Conservation (phyloP, 2,329 filamentous ascomycete genomes). For the Fusarium tanahbumbuense region DNA sequence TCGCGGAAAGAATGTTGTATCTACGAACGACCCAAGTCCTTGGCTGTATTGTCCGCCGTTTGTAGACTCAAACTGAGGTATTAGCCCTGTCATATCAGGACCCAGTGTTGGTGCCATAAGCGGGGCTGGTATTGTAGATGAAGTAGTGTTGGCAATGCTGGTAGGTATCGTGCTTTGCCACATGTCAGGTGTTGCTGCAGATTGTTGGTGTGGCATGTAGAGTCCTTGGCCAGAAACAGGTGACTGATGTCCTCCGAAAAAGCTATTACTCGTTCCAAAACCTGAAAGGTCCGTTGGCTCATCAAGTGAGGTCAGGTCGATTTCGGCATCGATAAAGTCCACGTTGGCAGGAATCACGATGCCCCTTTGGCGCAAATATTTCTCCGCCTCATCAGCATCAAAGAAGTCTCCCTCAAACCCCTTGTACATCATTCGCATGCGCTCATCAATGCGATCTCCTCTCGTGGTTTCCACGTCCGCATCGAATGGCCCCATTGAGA, state of each 20-base stretch:
- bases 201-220: slow-evolving; percentile 14
- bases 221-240: slow-evolving; percentile 8
- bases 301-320: slow-evolving; percentile 59
- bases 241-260: slow-evolving; percentile 24
- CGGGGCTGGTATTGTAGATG: slow-evolving; percentile 13
- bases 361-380: slow-evolving; percentile 73
- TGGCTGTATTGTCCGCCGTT: slow-evolving; percentile 19
- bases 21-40: slow-evolving; percentile 20
- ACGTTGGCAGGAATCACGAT: slow-evolving; percentile 70
- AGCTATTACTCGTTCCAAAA: slow-evolving; percentile 5
- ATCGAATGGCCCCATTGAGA: slow-evolving; percentile 62
- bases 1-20: slow-evolving; percentile 25
- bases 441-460: slow-evolving; percentile 57
- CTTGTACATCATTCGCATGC: slow-evolving; percentile 65
- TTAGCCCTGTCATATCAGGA: slow-evolving; percentile 16
- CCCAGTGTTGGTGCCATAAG: slow-evolving; percentile 14
- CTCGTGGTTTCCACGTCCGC: slow-evolving; percentile 53
- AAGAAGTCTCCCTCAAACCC: slow-evolving; percentile 81
- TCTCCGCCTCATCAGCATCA: slow-evolving; percentile 80
- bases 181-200: slow-evolving; percentile 2
- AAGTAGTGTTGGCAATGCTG: slow-evolving; percentile 17
- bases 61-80: slow-evolving; percentile 5
- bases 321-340: slow-evolving; percentile 70
- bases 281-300: slow-evolving; percentile 17
- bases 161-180: slow-evolving; percentile 33